A percentile compares a stretch with the other conserved stretches of the same genome.
Conservation (phyloP, 2,329 filamentous ascomycete genomes). For the Fusarium armeniacum region DNA sequence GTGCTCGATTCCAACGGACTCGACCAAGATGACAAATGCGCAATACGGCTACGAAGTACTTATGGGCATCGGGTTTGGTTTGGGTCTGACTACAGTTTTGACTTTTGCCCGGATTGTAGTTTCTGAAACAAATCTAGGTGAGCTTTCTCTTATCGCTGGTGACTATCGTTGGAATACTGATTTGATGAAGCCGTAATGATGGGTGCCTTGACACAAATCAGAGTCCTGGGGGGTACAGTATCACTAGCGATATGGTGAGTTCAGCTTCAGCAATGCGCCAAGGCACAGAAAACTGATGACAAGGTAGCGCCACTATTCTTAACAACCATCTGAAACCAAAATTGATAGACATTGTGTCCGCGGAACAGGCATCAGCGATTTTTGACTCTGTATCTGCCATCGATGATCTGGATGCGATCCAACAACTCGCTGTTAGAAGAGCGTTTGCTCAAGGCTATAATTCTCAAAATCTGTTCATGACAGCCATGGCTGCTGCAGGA, state of each 20-base stretch:
- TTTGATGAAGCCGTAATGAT: slow-evolving; percentile 10
- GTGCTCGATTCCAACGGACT: not conserved
- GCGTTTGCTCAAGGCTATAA: slow-evolving; percentile 12
- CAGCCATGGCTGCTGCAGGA: slow-evolving; percentile 3
- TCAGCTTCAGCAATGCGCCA: fast-evolving
- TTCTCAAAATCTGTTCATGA: slow-evolving; percentile 12
- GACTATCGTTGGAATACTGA: fast-evolving
- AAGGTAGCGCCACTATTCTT: not conserved
- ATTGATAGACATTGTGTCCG: not conserved
- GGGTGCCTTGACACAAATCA: slow-evolving; percentile 9
- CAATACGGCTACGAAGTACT: slow-evolving; percentile 18
- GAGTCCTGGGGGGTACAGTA: slow-evolving; percentile 13
- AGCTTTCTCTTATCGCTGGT: fast-evolving
- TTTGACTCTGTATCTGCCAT: slow-evolving; percentile 5
- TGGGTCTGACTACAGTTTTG: slow-evolving; percentile 1
- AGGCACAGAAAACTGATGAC: fast-evolving
- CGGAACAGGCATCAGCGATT: not conserved
- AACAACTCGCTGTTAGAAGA: not conserved
- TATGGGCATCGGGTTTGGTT: slow-evolving; percentile 5
- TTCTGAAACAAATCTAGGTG: not conserved
- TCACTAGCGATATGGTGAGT: slow-evolving; percentile 13
- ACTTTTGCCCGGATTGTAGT: slow-evolving; percentile 11
- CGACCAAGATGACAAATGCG: not conserved
- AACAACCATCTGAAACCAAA: slow-evolving; percentile 6
- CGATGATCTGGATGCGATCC: fast-evolving